Evolutionary conservation across 352 stramenopile genomes (phyloP), one percentile per base, ranked within the genome.

Genomic region (Phytophthora rubi): DNA sequence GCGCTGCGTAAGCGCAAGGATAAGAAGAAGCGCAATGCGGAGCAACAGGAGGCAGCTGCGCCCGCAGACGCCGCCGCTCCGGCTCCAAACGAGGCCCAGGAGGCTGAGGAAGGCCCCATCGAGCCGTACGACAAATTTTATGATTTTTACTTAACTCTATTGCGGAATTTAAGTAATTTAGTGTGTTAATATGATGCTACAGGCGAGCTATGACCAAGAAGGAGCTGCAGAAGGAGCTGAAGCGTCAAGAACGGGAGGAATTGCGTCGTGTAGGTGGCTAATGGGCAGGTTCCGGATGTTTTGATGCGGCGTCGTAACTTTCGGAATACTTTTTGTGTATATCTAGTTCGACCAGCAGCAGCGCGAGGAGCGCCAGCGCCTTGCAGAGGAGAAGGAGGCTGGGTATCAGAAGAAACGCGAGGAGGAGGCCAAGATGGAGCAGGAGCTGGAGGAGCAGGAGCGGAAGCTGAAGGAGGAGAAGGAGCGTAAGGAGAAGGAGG

Each of bases 221-320:
- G 44, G 87, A 93, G 66, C 65, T 94, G 53, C 79, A 89, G 61
- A 93, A 93, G 77, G 87, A 92, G 53, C 73, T 90, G 7, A 92
- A 93, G 73, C 83, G 81, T 59, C 85, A 80, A 44, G 87, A 94
- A 72, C 79, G 83, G 4, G 87, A 94, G 66, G 80, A 91, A 37
- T 68, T 91, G 58, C 87, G 87, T n/a, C 76, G 68, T 62, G 87
- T 93, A 68, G 2, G 73, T 42, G 42, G 42, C 16, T 49, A 26
- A 2, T 8, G 52, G 6, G 23, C 42, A 37, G 28, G 28, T 10
- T 33, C 16, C 12, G 48, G 4, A 49, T 6, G 5, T 61, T 47
- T 56, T 32, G 3, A 37, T 5, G 2, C 32, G 8, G 45, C 1
- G 51, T 59, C 53, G 18, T 61, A 57, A 54, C 15, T 65, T 52